Percentiles rank a stretch among this genome's conserved stretches.
phyloP scores from a whole-genome alignment of 306 rosid genomes.

The Potentilla sterilis region DNA sequence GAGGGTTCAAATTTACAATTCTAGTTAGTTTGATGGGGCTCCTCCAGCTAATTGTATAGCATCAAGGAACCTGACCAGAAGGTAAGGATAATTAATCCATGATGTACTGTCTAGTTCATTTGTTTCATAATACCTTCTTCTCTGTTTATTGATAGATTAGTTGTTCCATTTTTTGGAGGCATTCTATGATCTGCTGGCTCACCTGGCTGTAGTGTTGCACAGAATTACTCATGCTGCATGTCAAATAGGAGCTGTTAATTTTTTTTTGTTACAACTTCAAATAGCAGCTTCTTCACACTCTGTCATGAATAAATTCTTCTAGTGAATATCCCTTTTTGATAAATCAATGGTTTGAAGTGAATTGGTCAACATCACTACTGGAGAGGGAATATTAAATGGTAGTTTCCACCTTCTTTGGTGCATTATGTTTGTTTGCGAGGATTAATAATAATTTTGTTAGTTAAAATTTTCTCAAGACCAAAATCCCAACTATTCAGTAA shows the following conservation, averaged over 20 bases:
- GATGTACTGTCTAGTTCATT: neutral
- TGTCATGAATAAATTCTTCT: neutral
- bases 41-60: constrained; percentile 26
- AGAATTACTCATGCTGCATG: neutral
- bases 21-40: constrained; percentile 41
- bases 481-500: neutral
- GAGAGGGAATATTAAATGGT: neutral
- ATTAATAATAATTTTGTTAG: neutral
- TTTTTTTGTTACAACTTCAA: neutral
- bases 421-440: neutral
- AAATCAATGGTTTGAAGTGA: neutral
- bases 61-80: constrained; percentile 34
- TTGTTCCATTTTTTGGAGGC: neutral
- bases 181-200: neutral
- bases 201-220: neutral
- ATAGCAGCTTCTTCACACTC: neutral
- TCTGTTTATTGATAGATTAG: neutral
- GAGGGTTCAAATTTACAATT: constrained; percentile 37
- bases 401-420: neutral
- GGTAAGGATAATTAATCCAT: constrained; percentile 25
- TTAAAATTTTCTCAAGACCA: neutral
- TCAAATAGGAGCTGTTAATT: too few relatives aligned
- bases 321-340: neutral
- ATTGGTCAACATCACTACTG: neutral
- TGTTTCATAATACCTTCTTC: neutral